Percentiles rank a stretch among this genome's conserved stretches.
Evolutionary conservation across 75 land plant species (phyloP).

Genomic region (Picea sitchensis): DNA sequence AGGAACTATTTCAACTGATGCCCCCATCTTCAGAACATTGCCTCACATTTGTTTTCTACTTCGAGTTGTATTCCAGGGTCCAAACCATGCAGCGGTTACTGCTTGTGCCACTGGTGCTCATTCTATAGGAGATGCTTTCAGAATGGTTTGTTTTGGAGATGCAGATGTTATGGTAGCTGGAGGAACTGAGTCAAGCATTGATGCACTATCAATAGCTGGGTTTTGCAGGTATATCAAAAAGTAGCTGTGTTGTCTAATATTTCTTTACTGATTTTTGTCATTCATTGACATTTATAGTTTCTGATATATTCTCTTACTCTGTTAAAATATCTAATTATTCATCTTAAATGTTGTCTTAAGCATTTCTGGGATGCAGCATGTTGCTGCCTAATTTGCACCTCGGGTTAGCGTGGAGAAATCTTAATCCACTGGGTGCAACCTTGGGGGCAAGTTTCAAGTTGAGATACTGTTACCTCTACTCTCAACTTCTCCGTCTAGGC

Average conservation of each 20-base stretch:
- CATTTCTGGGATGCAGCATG: not conserved
- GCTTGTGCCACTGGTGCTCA: slow-evolving; percentile 99
- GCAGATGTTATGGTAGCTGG: slow-evolving; percentile 99
- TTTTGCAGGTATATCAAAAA: slow-evolving; percentile 65
- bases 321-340: not conserved
- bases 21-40: not conserved
- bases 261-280: not conserved
- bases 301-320: not conserved
- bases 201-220: slow-evolving; percentile 97
- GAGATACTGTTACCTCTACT: too few relatives aligned
- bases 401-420: too few relatives aligned
- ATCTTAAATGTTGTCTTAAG: not conserved
- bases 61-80: slow-evolving; percentile 62
- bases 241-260: not conserved
- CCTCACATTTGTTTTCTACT: not conserved
- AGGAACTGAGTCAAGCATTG: slow-evolving; percentile 96
- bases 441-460: too few relatives aligned
- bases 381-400: too few relatives aligned
- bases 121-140: slow-evolving; percentile 95
- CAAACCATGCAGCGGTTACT: slow-evolving; percentile 98
- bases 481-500: too few relatives aligned
- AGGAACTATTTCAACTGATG: not conserved
- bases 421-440: too few relatives aligned
- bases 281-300: not conserved
- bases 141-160: slow-evolving; percentile 99